Evolutionary conservation across 1,284 basidiomycete genomes (phyloP).

Genomic region (Cryptococcus maquisensis): DNA sequence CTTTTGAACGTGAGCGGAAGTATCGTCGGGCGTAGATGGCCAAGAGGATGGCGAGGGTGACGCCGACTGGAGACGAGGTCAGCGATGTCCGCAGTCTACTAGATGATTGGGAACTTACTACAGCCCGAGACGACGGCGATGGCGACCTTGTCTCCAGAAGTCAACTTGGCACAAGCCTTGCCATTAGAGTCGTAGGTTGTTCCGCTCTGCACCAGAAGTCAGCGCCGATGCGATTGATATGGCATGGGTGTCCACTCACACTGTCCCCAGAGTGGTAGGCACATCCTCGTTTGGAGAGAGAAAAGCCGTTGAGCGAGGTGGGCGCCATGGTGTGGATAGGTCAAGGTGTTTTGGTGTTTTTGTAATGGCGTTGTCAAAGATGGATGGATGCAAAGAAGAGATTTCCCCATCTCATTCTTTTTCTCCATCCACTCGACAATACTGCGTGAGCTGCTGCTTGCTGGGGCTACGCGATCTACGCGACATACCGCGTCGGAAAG

Average conservation of each 20-base stretch:
- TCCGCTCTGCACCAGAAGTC: conserved; percentile 18
- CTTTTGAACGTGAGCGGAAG: conserved; percentile 1
- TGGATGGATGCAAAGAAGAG: too few relatives aligned
- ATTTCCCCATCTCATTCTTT: too few relatives aligned
- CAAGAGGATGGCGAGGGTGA: conserved; percentile 12
- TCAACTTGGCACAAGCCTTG: conserved; percentile 21
- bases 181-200: conserved; percentile 31
- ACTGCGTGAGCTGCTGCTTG: neutral
- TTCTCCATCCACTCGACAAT: too few relatives aligned
- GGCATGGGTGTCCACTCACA: conserved; percentile 10
- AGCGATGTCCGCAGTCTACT: neutral
- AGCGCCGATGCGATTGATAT: neutral
- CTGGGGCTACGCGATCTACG: too few relatives aligned
- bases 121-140: conserved; percentile 20
- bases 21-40: conserved; percentile 8
- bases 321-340: conserved; percentile 3
- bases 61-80: conserved; percentile 10
- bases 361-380: too few relatives aligned
- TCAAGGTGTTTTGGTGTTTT: neutral
- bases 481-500: too few relatives aligned
- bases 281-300: conserved; percentile 11
- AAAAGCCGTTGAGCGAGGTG: too few relatives aligned
- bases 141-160: conserved; percentile 19
- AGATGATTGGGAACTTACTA: conserved; percentile 17
- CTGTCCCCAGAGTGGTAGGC: conserved; percentile 17